Evolutionary conservation across 176 grass and related monocot species (phyloP), one percentile per base, ranked within the genome.

Genomic region (Poa pratensis): DNA sequence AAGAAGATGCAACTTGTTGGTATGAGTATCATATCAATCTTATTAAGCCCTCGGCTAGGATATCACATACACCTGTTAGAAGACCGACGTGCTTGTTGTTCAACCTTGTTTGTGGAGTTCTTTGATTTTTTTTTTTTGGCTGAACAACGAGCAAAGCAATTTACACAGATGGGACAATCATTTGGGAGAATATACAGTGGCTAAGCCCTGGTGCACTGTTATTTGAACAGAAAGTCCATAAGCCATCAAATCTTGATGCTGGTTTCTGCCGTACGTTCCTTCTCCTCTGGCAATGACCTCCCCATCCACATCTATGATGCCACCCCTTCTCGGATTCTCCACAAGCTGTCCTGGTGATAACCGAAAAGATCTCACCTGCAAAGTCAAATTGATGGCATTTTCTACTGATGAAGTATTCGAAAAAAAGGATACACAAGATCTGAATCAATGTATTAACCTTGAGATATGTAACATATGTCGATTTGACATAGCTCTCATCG

Each of bases 231-330:
- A 69, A 68, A 73, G 84, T 35, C 82, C 91, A 80, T 97, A 95
- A 68, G 78, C 82, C 89, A 97, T 97, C 28, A 83, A 46, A 73
- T 90, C 80, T 70, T 85, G 58, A 74, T 83, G 48, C 26, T 80
- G 32, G 66, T 23, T 70, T 78, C 42, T 27, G 7, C 58, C 48
- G 13, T 67, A 57, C 2, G 53, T 57, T 51, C 55, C 79, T 75
- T 91, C 85, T 67, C 92, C 91, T 76, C 90, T 93, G 3, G 95
- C 87, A 82, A 98, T 88, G 39, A 90, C 90, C 87, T 97, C 95
- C n/a, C 92, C 95, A 20, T 97, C 95, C 26, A 89, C 88, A 61
- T 97, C 95, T 76, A 97, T 23, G 60, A 95, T 97, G 28, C 95
- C 92, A 23, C 89, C 87, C 48, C 46, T 85, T 52, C 48, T 79